A percentile compares a stretch with the other conserved stretches of the same genome.
These are phyloP conservation scores for Hanseniaspora hatyaiensis DNA, from an alignment of 805 yeast species.

Conservation along the genomic window DNA sequence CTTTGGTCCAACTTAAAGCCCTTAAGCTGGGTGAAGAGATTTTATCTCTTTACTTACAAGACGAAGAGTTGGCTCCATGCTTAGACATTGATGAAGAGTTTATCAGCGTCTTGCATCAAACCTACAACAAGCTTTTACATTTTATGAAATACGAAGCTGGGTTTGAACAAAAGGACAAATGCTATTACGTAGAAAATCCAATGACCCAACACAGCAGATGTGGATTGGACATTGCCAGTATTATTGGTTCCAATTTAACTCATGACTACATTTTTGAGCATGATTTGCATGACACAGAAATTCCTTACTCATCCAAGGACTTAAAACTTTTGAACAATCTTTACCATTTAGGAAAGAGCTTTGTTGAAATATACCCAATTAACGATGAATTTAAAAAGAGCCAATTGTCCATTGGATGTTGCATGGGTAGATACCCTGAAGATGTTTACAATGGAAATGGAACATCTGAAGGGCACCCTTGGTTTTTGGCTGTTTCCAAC, in stretches of 20 bases:
- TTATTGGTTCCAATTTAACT: conserved; percentile 36
- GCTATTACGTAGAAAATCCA: conserved; percentile 66
- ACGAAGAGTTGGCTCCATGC: not conserved
- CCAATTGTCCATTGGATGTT: conserved; percentile 40
- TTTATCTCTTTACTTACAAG: conserved; percentile 23
- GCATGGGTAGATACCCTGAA: conserved; percentile 85
- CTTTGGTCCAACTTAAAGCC: conserved; percentile 62
- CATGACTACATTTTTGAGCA: conserved; percentile 33
- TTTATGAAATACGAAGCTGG: conserved; percentile 29
- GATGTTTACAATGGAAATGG: conserved; percentile 73
- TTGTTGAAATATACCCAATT: conserved; percentile 67
- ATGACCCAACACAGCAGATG: conserved; percentile 36
- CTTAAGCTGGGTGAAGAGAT: conserved; percentile 43
- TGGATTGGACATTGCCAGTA: conserved; percentile 71
- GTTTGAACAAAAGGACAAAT: conserved; percentile 31
- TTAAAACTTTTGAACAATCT: conserved; percentile 51
- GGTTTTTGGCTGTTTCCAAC: conserved; percentile 69
- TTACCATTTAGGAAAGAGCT: conserved; percentile 47
- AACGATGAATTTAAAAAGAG: conserved; percentile 38
- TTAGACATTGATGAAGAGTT: conserved; percentile 17
- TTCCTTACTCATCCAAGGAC: conserved; percentile 57
- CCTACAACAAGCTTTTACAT: conserved; percentile 21
- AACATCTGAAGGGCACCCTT: conserved; percentile 74
- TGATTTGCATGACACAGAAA: conserved; percentile 21
- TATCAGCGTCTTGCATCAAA: conserved; percentile 19